phyloP scores from a whole-genome alignment of 345 rosid species.

The Heritiera littoralis region DNA sequence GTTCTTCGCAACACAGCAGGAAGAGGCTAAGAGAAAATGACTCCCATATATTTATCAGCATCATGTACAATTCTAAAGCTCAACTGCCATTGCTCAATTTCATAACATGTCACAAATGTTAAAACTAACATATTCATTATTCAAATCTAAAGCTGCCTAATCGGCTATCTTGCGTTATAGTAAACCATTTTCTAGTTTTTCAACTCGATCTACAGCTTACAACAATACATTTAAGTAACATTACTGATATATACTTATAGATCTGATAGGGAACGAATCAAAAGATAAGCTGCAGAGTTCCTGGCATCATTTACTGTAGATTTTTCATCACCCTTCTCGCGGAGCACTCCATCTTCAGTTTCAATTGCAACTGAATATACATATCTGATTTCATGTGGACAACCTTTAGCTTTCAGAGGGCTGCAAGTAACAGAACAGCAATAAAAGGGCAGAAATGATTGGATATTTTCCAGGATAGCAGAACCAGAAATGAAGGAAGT shows the following conservation, averaged over 20 bases:
- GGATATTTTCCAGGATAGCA: too few relatives aligned
- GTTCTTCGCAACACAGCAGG: neutral
- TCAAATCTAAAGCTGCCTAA: neutral
- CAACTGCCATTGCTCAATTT: neutral
- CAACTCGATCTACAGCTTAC: too few relatives aligned
- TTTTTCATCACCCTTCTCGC: slow-evolving; percentile 48
- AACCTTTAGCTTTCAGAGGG: too few relatives aligned
- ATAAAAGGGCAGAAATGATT: too few relatives aligned
- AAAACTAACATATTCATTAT: neutral
- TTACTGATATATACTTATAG: too few relatives aligned
- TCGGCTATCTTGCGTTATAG: too few relatives aligned
- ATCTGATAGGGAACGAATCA: slow-evolving; percentile 46
- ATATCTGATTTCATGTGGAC: too few relatives aligned
- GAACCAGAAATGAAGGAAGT: too few relatives aligned
- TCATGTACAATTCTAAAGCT: neutral
- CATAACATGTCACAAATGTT: neutral
- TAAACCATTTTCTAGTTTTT: too few relatives aligned
- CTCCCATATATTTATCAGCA: neutral
- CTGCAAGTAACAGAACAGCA: too few relatives aligned
- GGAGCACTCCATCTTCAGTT: slow-evolving; percentile 31
- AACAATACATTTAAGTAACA: neutral
- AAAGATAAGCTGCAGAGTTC: slow-evolving; percentile 60
- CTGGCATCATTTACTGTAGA: slow-evolving; percentile 49
- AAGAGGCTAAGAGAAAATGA: neutral
- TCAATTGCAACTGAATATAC: slow-evolving; percentile 34